phyloP scores from a whole-genome alignment of 306 rosid species.

The Leucaena leucocephala region DNA sequence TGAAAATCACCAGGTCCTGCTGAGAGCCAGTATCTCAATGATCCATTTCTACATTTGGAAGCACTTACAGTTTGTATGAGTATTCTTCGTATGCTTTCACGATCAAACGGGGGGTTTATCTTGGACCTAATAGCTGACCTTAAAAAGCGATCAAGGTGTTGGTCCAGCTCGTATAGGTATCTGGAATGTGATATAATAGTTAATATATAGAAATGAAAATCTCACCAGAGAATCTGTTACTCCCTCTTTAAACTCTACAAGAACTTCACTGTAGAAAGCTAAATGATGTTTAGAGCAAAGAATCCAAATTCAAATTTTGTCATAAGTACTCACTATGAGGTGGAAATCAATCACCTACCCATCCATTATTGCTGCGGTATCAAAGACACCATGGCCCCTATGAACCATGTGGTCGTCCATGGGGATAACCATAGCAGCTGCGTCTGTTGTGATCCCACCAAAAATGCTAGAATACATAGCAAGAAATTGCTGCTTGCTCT shows the following conservation, averaged over 20 bases:
- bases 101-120: conserved; percentile 63
- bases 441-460: conserved; percentile 82
- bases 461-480: conserved; percentile 93
- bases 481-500: conserved; percentile 63
- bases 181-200: conserved; percentile 39
- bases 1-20: conserved; percentile 96
- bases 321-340: conserved; percentile 7
- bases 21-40: conserved; percentile 90
- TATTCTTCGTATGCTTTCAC: conserved; percentile 58
- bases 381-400: conserved; percentile 93
- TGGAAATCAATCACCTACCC: conserved; percentile 70
- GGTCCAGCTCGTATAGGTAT: conserved; percentile 81
- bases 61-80: conserved; percentile 84
- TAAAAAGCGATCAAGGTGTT: conserved; percentile 81
- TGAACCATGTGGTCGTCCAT: conserved; percentile 98
- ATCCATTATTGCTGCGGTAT: conserved; percentile 81
- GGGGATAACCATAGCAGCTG: conserved; percentile 85
- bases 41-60: conserved; percentile 82
- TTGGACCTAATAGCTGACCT: conserved; percentile 77
- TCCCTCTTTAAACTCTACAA: background rate
- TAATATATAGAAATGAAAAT: conserved; percentile 13
- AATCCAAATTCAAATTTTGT: background rate
- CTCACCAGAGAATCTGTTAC: too few relatives aligned
- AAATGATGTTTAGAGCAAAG: background rate
- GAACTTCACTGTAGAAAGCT: background rate